Conservation (phyloP, 2,329 filamentous ascomycete genomes). For the Stachybotrys chartarum region DNA sequence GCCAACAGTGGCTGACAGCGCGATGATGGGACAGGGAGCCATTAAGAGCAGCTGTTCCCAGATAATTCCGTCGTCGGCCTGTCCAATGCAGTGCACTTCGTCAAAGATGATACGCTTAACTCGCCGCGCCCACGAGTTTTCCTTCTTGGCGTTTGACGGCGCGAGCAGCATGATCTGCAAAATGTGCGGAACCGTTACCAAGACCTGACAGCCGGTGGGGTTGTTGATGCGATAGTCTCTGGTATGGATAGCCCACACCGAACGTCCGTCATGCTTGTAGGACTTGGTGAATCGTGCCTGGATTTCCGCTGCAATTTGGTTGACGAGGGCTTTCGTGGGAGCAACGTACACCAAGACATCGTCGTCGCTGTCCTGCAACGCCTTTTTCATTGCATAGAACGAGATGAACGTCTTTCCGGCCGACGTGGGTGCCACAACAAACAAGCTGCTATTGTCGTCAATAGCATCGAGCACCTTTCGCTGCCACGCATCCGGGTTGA, state of each 20-base stretch:
- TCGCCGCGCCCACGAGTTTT: conserved; percentile 52
- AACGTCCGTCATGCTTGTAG: conserved; percentile 50
- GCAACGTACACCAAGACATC: conserved; percentile 72
- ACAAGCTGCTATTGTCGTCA: conserved; percentile 61
- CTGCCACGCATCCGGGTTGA: conserved; percentile 73
- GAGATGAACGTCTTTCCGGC: conserved; percentile 80
- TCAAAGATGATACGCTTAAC: conserved; percentile 76
- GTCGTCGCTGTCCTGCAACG: conserved; percentile 61
- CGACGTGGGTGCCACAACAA: conserved; percentile 71
- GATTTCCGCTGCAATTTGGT: conserved; percentile 75
- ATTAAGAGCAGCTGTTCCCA: conserved; percentile 74
- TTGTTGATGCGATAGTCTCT: conserved; percentile 71
- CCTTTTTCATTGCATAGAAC: conserved; percentile 76
- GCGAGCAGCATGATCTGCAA: conserved; percentile 70
- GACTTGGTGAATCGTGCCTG: conserved; percentile 67
- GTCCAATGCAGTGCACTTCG: conserved; percentile 74
- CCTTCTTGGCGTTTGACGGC: conserved; percentile 52
- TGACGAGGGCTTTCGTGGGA: conserved; percentile 75
- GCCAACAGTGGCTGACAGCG: conserved; percentile 72
- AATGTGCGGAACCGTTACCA: conserved; percentile 73
- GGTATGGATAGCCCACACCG: conserved; percentile 74
- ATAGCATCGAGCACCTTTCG: conserved; percentile 65
- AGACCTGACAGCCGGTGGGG: conserved; percentile 62
- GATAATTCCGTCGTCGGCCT: conserved; percentile 66
- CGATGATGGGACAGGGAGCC: conserved; percentile 70